These are phyloP conservation scores for Cyberlindnera mrakii DNA, from an alignment of 805 yeast genomes.

Conservation along the genomic window DNA sequence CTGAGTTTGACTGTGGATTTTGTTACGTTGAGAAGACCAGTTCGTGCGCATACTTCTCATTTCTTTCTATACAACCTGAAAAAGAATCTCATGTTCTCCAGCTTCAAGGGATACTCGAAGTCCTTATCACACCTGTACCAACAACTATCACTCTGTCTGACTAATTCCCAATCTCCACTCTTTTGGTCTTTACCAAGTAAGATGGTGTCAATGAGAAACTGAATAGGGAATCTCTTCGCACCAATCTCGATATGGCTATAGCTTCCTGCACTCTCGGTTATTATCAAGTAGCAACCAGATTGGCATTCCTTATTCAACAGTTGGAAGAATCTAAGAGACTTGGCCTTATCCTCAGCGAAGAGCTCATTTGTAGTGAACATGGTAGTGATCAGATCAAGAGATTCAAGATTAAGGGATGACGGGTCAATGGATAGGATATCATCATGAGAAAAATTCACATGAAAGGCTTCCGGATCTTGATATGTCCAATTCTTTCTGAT, in stretches of 20 bases:
- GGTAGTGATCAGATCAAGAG: constrained; percentile 53
- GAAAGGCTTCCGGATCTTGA: constrained; percentile 28
- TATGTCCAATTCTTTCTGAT: constrained; percentile 51
- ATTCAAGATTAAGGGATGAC: constrained; percentile 17
- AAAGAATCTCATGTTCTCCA: constrained; percentile 87
- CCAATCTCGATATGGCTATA: constrained; percentile 78
- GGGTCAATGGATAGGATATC: constrained; percentile 32
- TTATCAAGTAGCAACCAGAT: constrained; percentile 53
- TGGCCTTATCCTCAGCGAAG: constrained; percentile 60
- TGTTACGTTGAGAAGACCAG: too few species aligned
- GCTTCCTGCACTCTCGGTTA: constrained; percentile 87
- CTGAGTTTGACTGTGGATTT: too few species aligned
- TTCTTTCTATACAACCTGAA: constrained; percentile 64
- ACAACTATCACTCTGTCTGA: constrained; percentile 63
- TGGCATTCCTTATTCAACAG: constrained; percentile 43
- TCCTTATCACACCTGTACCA: constrained; percentile 66
- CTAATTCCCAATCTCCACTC: constrained; percentile 58
- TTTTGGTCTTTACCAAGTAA: constrained; percentile 45
- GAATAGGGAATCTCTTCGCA: constrained; percentile 72
- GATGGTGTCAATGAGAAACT: constrained; percentile 70
- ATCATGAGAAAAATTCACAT: constrained; percentile 27
- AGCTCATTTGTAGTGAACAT: constrained; percentile 86
- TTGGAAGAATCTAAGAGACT: constrained; percentile 55
- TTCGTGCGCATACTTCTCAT: constrained; percentile 11
- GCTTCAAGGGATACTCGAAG: constrained; percentile 55